Base-by-base conservation (phyloP, 495 filamentous ascomycete genomes). In the Daldinia childiae region DNA sequence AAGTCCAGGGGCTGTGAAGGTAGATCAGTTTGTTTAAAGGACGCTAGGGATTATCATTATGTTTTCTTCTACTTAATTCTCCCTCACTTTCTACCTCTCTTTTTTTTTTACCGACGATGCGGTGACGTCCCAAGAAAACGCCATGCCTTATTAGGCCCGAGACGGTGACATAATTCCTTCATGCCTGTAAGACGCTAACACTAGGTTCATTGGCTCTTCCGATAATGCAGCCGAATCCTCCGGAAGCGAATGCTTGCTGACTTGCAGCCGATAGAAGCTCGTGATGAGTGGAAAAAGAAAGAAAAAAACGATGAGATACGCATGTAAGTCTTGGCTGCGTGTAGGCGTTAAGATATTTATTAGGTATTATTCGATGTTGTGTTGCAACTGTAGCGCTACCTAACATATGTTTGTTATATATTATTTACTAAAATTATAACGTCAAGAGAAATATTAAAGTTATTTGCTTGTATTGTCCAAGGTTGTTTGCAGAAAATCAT, bases 131-230 rank as follows among this genome's bases (percentile, higher is more conserved):
- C 56, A 64, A 65, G 57, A 68, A 60, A 72, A 30, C 66, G 69
- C 69, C 64, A 64, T 65, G 61, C 56, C 65, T 17, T 69, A 73
- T 69, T 65, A 73, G 64, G 51, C 32, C 61, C 62, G 50, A 65
- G 64, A 63, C 32, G 61, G 66, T 73, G 71, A 73, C 66, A 73
- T 73, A 73, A 73, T 73, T 69, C 52, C 52, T 68, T 29, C 62
- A 48, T 43, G 30, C 62, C 36, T 69, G 66, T 69, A 8, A 69
- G 56, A 73, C 61, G 61, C 66, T 73, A 73, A 27, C 57, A 32
- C 8, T 58, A 52, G 71, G 52, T 29, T 62, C 36, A 73, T 73
- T 73, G 70, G 70, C 64, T 58, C 21, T 68, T 63, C 66, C 62
- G 62, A 73, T 19, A 61, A 66, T 69, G 71, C 51, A 69, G 52